A percentile compares a stretch with the other conserved stretches of the same genome.
Conservation (phyloP, 2,329 filamentous ascomycete genomes). For the Neopestalotiopsis rosae region DNA sequence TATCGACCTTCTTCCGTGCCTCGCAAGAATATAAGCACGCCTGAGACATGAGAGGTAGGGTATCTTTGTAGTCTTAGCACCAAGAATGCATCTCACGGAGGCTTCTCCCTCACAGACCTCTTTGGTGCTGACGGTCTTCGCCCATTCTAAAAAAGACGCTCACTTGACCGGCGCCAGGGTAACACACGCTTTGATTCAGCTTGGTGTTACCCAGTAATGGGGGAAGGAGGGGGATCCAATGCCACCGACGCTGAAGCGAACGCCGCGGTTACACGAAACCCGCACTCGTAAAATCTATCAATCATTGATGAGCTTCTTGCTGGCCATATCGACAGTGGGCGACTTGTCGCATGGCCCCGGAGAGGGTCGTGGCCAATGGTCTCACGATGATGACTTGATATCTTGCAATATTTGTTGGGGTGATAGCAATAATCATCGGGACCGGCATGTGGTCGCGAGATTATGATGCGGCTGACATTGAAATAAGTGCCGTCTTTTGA, state of each 20-base stretch:
- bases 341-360: background rate
- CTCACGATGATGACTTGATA: background rate
- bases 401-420: conserved; percentile 4
- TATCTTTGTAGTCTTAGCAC: background rate
- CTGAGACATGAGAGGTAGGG: background rate
- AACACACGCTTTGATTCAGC: conserved; percentile 26
- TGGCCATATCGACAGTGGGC: background rate
- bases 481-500: background rate
- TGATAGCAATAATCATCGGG: background rate
- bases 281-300: conserved; percentile 10
- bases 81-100: background rate
- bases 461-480: conserved; percentile 12
- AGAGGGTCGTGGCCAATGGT: background rate
- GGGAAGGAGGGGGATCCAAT: conserved; percentile 25
- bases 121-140: background rate
- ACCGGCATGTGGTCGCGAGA: conserved; percentile 1
- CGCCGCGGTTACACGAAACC: conserved; percentile 9
- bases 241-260: conserved; percentile 26
- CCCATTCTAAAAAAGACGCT: conserved; percentile 15
- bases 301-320: background rate
- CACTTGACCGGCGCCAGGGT: conserved; percentile 27
- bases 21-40: background rate
- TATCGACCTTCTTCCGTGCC: background rate
- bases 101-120: conserved; percentile 14
- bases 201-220: conserved; percentile 22